Conservation (phyloP, 352 stramenopile genomes). For the Globisporangium emineosum region DNA sequence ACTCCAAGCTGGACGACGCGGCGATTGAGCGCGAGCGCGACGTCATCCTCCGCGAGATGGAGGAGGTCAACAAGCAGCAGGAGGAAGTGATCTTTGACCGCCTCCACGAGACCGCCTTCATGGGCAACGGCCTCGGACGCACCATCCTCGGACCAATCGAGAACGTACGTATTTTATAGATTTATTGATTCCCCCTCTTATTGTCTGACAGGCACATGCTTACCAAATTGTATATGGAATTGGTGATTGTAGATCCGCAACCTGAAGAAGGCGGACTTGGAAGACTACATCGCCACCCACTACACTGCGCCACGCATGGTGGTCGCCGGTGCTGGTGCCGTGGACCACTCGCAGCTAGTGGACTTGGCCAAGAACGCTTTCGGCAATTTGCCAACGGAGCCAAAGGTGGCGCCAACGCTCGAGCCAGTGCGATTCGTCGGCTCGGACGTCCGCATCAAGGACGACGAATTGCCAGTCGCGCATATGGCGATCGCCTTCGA, state of each 20-base stretch:
- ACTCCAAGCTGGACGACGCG: conserved; percentile 95
- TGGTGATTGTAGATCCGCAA: conserved; percentile 69
- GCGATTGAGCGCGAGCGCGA: conserved; percentile 98
- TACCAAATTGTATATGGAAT: conserved; percentile 33
- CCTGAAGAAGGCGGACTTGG: conserved; percentile 93
- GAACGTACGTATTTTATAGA: conserved; percentile 92
- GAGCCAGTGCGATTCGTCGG: conserved; percentile 84
- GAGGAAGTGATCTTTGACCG: conserved; percentile 99
- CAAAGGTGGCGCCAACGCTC: conserved; percentile 62
- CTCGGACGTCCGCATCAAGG: conserved; percentile 91
- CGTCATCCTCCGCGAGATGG: conserved; percentile 99
- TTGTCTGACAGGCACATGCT: background rate
- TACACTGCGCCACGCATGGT: conserved; percentile 99
- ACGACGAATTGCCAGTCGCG: conserved; percentile 85
- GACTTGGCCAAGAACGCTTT: conserved; percentile 97
- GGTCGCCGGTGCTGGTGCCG: conserved; percentile 95
- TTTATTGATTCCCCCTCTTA: background rate
- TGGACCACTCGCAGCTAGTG: conserved; percentile 98
- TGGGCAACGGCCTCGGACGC: conserved; percentile 95
- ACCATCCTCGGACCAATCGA: conserved; percentile 99
- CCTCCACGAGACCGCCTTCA: conserved; percentile 98
- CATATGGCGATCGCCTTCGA: conserved; percentile 98
- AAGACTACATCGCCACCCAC: conserved; percentile 99
- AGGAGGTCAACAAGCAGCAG: conserved; percentile 98
- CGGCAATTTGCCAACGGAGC: conserved; percentile 86